Base-by-base conservation (phyloP, 495 filamentous ascomycete genomes). In the Podospora bellae-mahoneyi region DNA sequence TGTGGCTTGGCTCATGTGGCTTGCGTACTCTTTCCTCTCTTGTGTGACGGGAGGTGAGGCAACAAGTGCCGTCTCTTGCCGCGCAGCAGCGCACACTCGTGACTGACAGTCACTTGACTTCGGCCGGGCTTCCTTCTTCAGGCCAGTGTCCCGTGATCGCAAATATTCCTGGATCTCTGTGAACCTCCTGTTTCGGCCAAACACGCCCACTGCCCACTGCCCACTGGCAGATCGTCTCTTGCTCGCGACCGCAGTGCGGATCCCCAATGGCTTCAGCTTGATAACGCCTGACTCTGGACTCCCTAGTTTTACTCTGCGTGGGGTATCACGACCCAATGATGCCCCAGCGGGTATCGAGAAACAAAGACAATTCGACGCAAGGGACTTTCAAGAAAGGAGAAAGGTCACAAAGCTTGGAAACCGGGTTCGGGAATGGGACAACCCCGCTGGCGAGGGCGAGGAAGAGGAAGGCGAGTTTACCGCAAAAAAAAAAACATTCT, bases 21-120 rank as follows among this genome's bases (percentile, higher is more conserved):
- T 63, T 60, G 62, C 62, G 39, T 62, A 64, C 23, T 27, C 53
- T 9, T 23, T 48, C 6, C 10, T 34, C 32, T 28, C 27, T 15
- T 15, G 5, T n/a, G 7, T 16, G 3, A 23, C 23, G 23, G 23
- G 23, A 13, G 9, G 5, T 15, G 27, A 55, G 66, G 60, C 60
- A 55, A 64, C 34, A 64, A 60, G 56, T 68, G 67, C 67, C 62
- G 67, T 39, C 44, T 56, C 53, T 69, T 69, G 63, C 67, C 67
- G 67, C 59, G 55, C 66, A 69, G 23, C 23, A 23, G 23, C 55
- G 4, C 55, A 19, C 55, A 26, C 55, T n/a, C 55, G 55, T 58
- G 55, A 58, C 55, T 20, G 55, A 7, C n/a, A 20, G 55, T 58
- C 55, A 58, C 55, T 58, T 58, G 55, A 58, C 55, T 58, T 58